Evolutionary conservation across 1,284 basidiomycete species (phyloP).

Genomic region (Pseudozyma sp.): DNA sequence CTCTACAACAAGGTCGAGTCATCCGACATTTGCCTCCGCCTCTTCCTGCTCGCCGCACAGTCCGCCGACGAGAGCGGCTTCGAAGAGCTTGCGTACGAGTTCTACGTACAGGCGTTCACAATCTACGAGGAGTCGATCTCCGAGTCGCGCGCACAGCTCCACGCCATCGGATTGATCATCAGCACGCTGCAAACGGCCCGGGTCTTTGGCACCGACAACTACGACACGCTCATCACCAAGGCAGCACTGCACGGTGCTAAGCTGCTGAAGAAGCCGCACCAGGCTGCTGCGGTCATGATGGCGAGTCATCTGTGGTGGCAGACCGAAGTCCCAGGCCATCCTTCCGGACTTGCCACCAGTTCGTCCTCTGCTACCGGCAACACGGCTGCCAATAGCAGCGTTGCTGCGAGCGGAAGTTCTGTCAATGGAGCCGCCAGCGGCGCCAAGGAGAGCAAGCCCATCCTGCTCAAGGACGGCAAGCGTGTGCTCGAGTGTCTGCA

Average conservation of each 20-base stretch:
- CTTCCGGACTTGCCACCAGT: conserved; percentile 18
- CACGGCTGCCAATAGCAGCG: conserved; percentile 30
- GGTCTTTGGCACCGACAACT: conserved; percentile 64
- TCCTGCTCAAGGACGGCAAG: conserved; percentile 63
- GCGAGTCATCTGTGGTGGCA: conserved; percentile 69
- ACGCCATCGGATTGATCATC: conserved; percentile 64
- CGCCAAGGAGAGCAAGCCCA: conserved; percentile 39
- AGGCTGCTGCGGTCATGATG: conserved; percentile 67
- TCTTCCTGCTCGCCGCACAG: conserved; percentile 65
- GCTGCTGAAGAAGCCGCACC: conserved; percentile 67
- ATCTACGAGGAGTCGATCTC: conserved; percentile 68
- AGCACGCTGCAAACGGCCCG: conserved; percentile 63
- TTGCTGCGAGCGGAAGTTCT: conserved; percentile 16
- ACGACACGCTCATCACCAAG: conserved; percentile 66
- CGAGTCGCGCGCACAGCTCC: conserved; percentile 65
- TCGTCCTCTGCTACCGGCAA: conserved; percentile 45
- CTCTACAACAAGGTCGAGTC: conserved; percentile 67
- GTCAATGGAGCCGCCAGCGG: conserved; percentile 7
- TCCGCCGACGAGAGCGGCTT: conserved; percentile 65
- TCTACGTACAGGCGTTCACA: conserved; percentile 67
- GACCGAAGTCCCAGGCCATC: conserved; percentile 47
- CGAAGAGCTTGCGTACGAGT: conserved; percentile 67
- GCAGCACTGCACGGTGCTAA: conserved; percentile 66
- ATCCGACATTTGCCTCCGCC: conserved; percentile 62
- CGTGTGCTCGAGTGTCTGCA: conserved; percentile 67